These are phyloP conservation scores for Syzygium aqueum DNA, from an alignment of 345 rosid genomes.

Conservation along the genomic window DNA sequence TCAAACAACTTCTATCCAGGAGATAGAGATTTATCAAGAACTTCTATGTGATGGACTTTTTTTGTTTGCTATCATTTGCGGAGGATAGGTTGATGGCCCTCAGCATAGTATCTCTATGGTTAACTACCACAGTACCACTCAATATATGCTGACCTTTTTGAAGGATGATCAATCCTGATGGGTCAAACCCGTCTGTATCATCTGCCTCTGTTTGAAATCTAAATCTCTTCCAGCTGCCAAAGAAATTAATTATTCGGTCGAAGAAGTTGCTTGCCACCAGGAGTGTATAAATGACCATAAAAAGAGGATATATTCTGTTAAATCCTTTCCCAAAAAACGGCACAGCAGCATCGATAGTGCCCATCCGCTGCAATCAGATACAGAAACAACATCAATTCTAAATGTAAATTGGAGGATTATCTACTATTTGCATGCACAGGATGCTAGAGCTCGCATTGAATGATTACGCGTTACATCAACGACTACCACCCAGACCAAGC, in stretches of 20 bases:
- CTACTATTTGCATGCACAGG: neutral
- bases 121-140: neutral
- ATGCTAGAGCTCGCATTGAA: neutral
- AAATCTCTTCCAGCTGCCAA: slow-evolving; percentile 94
- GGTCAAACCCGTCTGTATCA: slow-evolving; percentile 86
- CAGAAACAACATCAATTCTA: neutral
- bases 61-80: neutral
- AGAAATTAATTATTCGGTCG: slow-evolving; percentile 73
- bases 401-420: neutral
- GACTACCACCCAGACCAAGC: neutral
- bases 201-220: slow-evolving; percentile 78
- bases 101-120: neutral
- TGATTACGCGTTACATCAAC: neutral
- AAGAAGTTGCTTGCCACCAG: slow-evolving; percentile 94
- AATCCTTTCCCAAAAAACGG: slow-evolving; percentile 78
- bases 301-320: slow-evolving; percentile 91
- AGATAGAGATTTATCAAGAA: neutral
- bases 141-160: slow-evolving; percentile 50
- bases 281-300: slow-evolving; percentile 90
- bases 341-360: slow-evolving; percentile 75
- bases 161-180: slow-evolving; percentile 84
- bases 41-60: neutral
- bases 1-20: neutral
- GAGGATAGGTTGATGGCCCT: neutral
- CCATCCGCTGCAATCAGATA: slow-evolving; percentile 74